Evolutionary conservation across 139 green algal species (phyloP), one percentile per base, ranked within the genome.

Genomic region (Chlamydomonas asymmetrica): DNA sequence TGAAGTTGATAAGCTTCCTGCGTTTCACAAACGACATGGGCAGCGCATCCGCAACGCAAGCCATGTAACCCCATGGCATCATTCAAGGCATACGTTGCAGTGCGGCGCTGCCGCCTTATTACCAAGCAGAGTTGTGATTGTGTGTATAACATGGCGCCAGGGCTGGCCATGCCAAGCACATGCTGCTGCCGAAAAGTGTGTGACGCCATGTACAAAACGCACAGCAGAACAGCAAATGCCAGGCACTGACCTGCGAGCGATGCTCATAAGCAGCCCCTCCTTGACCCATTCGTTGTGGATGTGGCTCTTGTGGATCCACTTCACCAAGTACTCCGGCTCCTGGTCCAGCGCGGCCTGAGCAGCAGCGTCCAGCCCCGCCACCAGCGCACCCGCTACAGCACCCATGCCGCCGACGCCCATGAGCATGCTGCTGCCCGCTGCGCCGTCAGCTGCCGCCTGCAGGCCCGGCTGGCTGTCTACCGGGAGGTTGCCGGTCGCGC

Each of bases 1-100:
- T 92, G 85, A 97, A 97, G 80, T 93, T 93, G 45, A 92, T 74
- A 59, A 96, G 82, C 87, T 94, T 94, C 34, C 91, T 76, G 57
- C n/a, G n/a, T n/a, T n/a, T n/a, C n/a, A n/a, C n/a, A n/a, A n/a
- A n/a, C n/a, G n/a, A n/a, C n/a, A n/a, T n/a, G n/a, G n/a, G n/a
- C n/a, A n/a, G n/a, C n/a, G n/a, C n/a, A n/a, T n/a, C n/a, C n/a
- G n/a, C n/a, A n/a, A n/a, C n/a, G n/a, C n/a, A n/a, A n/a, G n/a
- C n/a, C n/a, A n/a, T n/a, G n/a, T n/a, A n/a, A n/a, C n/a, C n/a
- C n/a, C n/a, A n/a, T n/a, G n/a, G n/a, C n/a, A n/a, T n/a, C n/a
- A n/a, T n/a, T n/a, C n/a, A n/a, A n/a, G n/a, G n/a, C n/a, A n/a
- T n/a, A n/a, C n/a, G n/a, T n/a, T n/a, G n/a, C n/a, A n/a, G n/a